These are phyloP conservation scores for Pelargonium myrrhifolium DNA, from an alignment of 441 rosid species.

Conservation along the genomic window DNA sequence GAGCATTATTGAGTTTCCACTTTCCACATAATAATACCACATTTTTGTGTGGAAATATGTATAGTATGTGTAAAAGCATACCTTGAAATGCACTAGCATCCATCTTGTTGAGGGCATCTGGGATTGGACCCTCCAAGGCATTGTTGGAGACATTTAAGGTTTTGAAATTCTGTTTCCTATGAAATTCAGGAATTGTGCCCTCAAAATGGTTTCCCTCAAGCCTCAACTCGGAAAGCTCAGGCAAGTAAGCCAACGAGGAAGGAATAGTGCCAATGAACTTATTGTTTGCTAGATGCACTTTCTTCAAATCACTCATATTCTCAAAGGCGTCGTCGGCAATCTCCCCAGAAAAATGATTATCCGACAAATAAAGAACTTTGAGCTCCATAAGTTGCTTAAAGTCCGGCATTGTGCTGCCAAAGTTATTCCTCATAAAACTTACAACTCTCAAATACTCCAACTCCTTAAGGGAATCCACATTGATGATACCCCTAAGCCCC, in stretches of 20 bases:
- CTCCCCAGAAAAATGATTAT: slow-evolving; percentile 54
- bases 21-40: no score
- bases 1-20: no score
- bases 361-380: slow-evolving; percentile 59
- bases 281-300: slow-evolving; percentile 57
- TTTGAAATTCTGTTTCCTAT: slow-evolving; percentile 27
- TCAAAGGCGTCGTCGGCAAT: slow-evolving; percentile 54
- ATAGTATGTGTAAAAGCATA: slow-evolving; percentile 7
- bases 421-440: slow-evolving; percentile 72
- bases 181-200: slow-evolving; percentile 57
- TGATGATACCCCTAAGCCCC: slow-evolving; percentile 47
- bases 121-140: slow-evolving; percentile 75
- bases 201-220: slow-evolving; percentile 57
- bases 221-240: slow-evolving; percentile 50
- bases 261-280: slow-evolving; percentile 50
- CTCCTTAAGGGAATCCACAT: slow-evolving; percentile 35
- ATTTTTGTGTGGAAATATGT: background rate
- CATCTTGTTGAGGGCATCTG: slow-evolving; percentile 46
- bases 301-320: slow-evolving; percentile 63
- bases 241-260: slow-evolving; percentile 42
- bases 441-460: slow-evolving; percentile 46
- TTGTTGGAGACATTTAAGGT: slow-evolving; percentile 53
- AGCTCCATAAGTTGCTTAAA: slow-evolving; percentile 40
- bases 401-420: slow-evolving; percentile 53
- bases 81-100: slow-evolving; percentile 54